Conservation (phyloP, 768 basidiomycete species). For the Paxillus ammoniavirescens region DNA sequence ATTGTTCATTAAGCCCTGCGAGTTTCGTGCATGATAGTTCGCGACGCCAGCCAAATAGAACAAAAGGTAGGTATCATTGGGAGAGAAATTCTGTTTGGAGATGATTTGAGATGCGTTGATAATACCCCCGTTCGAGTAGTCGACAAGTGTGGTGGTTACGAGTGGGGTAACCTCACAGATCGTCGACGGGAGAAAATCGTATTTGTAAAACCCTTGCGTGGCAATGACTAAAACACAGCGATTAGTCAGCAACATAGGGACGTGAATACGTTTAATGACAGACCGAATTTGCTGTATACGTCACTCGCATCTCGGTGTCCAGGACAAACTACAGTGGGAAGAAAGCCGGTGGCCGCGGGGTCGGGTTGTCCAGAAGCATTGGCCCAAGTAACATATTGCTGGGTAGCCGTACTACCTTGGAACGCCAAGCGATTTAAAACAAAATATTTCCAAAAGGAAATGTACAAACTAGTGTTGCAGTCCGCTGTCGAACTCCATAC, state of each 20-base stretch:
- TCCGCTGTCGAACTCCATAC: neutral
- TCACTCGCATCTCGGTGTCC: neutral
- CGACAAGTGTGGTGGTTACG: slow-evolving; percentile 11
- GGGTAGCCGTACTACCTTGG: neutral
- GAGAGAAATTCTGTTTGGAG: neutral
- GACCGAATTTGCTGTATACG: slow-evolving; percentile 2
- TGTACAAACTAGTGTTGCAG: slow-evolving; percentile 2
- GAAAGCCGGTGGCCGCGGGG: neutral
- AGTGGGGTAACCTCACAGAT: slow-evolving; percentile 12
- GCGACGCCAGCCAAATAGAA: neutral
- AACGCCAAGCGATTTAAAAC: no score
- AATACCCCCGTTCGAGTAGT: slow-evolving; percentile 6
- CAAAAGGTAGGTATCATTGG: neutral
- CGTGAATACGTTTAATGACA: neutral
- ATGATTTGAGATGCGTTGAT: neutral
- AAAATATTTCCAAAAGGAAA: neutral
- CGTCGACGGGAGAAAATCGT: slow-evolving; percentile 8
- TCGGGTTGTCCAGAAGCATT: neutral
- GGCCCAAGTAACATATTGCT: slow-evolving; percentile 1
- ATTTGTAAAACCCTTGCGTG: slow-evolving; percentile 9
- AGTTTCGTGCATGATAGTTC: no score
- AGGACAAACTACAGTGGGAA: slow-evolving; percentile 5
- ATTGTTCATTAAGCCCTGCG: no score
- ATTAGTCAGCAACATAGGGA: neutral
- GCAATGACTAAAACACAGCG: slow-evolving; percentile 6